A percentile compares a stretch with the other conserved stretches of the same genome.
These are phyloP conservation scores for Westerdykella sp. DNA, from an alignment of 2,329 filamentous ascomycete genomes.

Conservation along the genomic window DNA sequence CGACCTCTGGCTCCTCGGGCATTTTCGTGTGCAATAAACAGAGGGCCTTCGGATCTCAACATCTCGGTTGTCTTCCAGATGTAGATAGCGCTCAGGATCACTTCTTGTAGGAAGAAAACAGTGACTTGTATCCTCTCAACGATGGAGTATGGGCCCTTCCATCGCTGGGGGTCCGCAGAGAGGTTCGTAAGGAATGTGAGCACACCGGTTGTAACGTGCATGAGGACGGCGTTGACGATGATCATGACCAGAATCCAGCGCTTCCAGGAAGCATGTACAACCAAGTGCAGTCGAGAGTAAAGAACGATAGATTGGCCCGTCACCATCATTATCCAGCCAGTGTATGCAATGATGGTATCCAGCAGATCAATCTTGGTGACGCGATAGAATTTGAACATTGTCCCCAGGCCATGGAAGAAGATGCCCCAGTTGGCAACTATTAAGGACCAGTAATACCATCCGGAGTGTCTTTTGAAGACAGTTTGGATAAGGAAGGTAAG, in stretches of 20 bases:
- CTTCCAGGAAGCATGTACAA: not conserved
- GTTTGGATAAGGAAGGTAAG: slow-evolving; percentile 12
- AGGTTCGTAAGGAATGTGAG: slow-evolving; percentile 50
- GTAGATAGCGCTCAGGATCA: slow-evolving; percentile 39
- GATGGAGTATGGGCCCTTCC: slow-evolving; percentile 17
- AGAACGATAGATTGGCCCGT: slow-evolving; percentile 56
- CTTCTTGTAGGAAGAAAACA: slow-evolving; percentile 38
- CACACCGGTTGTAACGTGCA: slow-evolving; percentile 51
- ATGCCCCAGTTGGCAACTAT: slow-evolving; percentile 11
- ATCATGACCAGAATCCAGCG: slow-evolving; percentile 52
- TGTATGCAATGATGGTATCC: slow-evolving; percentile 3
- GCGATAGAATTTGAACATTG: slow-evolving; percentile 9
- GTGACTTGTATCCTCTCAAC: slow-evolving; percentile 39
- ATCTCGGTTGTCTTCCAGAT: slow-evolving; percentile 46
- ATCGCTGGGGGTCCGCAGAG: slow-evolving; percentile 8
- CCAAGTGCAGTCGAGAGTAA: slow-evolving; percentile 45
- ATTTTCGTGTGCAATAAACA: slow-evolving; percentile 6
- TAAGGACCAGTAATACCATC: slow-evolving; percentile 14
- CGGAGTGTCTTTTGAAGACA: slow-evolving; percentile 8
- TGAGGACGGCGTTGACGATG: slow-evolving; percentile 47
- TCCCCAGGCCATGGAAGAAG: slow-evolving; percentile 8
- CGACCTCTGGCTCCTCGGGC: slow-evolving; percentile 10
- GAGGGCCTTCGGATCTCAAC: slow-evolving; percentile 23
- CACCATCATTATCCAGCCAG: slow-evolving; percentile 50
- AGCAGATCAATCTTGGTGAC: slow-evolving; percentile 3